Evolutionary conservation across 306 rosid species (phyloP).

Genomic region (Cicer arietinum): DNA sequence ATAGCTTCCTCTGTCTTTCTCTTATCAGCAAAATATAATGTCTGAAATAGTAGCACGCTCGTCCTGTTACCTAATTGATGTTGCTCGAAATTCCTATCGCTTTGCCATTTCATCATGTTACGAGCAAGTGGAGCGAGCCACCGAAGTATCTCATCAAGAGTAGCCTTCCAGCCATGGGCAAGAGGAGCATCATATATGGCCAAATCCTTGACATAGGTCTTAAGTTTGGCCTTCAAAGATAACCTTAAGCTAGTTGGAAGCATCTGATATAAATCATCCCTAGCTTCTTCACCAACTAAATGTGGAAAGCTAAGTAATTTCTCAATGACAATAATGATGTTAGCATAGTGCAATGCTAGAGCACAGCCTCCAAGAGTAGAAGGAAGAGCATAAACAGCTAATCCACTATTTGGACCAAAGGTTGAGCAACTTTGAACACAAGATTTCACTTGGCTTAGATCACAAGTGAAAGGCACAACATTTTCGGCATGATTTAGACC

Average conservation of each 20-base stretch:
- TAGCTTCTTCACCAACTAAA: conserved; percentile 89
- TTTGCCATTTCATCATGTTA: conserved; percentile 96
- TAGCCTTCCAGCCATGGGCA: conserved; percentile 94
- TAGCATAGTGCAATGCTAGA: conserved; percentile 92
- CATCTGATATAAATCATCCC: conserved; percentile 91
- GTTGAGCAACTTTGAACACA: conserved; percentile 52
- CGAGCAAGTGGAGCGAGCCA: conserved; percentile 93
- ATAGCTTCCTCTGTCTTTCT: conserved; percentile 82
- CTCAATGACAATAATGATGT: conserved; percentile 81
- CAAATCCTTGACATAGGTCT: conserved; percentile 76
- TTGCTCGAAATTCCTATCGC: conserved; percentile 92
- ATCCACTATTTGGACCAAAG: conserved; percentile 66
- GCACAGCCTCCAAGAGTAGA: conserved; percentile 94
- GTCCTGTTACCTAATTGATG: conserved; percentile 73
- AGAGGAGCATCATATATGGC: conserved; percentile 98
- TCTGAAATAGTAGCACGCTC: conserved; percentile 83
- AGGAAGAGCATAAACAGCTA: conserved; percentile 69
- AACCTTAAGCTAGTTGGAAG: conserved; percentile 81
- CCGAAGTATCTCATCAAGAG: conserved; percentile 71
- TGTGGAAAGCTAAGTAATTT: conserved; percentile 91
- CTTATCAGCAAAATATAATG: conserved; percentile 82
- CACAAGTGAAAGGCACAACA: conserved; percentile 51
- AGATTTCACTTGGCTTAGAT: conserved; percentile 48
- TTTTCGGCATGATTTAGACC: too few relatives aligned
- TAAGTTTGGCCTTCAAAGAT: conserved; percentile 73